Evolutionary conservation across 1,139 yeast genomes (phyloP).

Genomic region (Yamadazyma jaroonii): DNA sequence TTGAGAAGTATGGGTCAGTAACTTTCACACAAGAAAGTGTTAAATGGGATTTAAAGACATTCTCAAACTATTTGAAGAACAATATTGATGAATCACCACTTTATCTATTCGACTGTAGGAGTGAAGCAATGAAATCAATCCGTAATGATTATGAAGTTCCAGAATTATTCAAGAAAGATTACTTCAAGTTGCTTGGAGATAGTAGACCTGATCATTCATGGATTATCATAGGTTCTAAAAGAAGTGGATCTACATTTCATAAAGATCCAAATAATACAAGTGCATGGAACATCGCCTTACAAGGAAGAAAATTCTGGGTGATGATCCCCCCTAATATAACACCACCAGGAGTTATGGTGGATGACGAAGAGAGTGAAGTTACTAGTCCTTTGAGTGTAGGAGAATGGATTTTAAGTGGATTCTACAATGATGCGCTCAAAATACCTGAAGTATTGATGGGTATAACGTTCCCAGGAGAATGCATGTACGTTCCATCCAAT

Average conservation of each 20-base stretch:
- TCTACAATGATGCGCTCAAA: slow-evolving; percentile 57
- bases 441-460: slow-evolving; percentile 60
- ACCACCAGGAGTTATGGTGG: slow-evolving; percentile 87
- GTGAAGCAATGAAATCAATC: slow-evolving; percentile 59
- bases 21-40: slow-evolving; percentile 82
- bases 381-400: slow-evolving; percentile 88
- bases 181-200: slow-evolving; percentile 42
- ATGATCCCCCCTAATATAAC: slow-evolving; percentile 75
- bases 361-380: slow-evolving; percentile 80
- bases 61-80: slow-evolving; percentile 54
- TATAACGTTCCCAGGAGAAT: slow-evolving; percentile 77
- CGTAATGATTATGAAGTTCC: slow-evolving; percentile 55
- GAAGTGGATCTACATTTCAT: slow-evolving; percentile 88
- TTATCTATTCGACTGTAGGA: slow-evolving; percentile 78
- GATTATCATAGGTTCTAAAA: slow-evolving; percentile 78
- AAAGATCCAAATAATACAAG: slow-evolving; percentile 89
- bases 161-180: slow-evolving; percentile 47
- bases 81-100: slow-evolving; percentile 82
- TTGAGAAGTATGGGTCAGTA: slow-evolving; percentile 53
- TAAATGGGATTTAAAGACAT: slow-evolving; percentile 67
- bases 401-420: slow-evolving; percentile 85
- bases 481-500: slow-evolving; percentile 86
- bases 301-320: slow-evolving; percentile 81
- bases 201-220: slow-evolving; percentile 89
- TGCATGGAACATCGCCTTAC: slow-evolving; percentile 83